These are phyloP conservation scores for Pezicula rhizophila DNA, from an alignment of 2,329 filamentous ascomycete genomes.

Conservation along the genomic window DNA sequence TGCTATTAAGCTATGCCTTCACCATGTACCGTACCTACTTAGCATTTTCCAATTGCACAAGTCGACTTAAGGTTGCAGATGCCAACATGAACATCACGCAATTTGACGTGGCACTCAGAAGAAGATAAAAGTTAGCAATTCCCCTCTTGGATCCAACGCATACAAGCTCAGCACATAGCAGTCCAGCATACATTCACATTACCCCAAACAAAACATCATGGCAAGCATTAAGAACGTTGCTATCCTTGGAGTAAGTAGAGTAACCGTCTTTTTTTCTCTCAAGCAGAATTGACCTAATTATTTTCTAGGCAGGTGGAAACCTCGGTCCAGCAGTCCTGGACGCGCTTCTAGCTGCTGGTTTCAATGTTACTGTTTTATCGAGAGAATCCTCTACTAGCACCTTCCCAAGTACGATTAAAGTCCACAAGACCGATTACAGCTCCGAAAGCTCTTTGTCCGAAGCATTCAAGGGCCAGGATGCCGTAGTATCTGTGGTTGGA, in stretches of 20 bases:
- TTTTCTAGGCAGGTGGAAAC: constrained; percentile 12
- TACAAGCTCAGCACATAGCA: no score
- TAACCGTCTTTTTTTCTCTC: neutral
- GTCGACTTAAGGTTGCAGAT: no score
- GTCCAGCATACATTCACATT: no score
- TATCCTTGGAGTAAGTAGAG: constrained; percentile 11
- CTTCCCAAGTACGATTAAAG: constrained; percentile 16
- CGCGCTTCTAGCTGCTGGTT: constrained; percentile 23
- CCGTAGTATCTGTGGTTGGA: constrained; percentile 14
- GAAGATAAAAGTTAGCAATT: no score
- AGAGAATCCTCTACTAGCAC: constrained; percentile 22
- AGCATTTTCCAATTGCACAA: no score
- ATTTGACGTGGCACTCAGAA: no score
- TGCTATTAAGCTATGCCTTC: no score
- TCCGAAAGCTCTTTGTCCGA: constrained; percentile 21
- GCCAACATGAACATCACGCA: no score
- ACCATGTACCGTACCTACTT: no score
- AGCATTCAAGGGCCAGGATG: constrained; percentile 17
- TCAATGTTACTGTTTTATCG: constrained; percentile 27
- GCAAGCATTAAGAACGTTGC: constrained; percentile 15
- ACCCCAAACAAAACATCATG: neutral
- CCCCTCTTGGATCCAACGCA: no score
- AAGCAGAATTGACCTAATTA: neutral
- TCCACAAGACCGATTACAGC: constrained; percentile 14
- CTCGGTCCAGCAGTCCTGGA: constrained; percentile 18